Conservation (phyloP, 257 asterid species). For the Osmanthus fragrans region DNA sequence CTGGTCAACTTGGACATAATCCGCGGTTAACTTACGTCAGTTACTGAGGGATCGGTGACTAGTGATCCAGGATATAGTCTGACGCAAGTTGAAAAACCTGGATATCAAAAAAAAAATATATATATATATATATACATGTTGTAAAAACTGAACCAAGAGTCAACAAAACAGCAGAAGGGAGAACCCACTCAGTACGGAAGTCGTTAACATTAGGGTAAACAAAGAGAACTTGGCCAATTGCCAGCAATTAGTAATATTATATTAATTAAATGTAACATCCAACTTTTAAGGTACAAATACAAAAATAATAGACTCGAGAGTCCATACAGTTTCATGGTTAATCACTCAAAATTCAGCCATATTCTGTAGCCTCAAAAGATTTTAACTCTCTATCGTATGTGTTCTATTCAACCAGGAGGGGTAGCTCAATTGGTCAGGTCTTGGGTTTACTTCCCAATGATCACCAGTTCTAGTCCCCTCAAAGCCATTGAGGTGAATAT, state of each 20-base stretch:
- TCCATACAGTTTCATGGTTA: not conserved
- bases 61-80: too few relatives aligned
- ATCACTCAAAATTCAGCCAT: constrained; percentile 3
- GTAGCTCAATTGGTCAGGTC: too few relatives aligned
- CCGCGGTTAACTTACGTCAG: too few relatives aligned
- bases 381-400: not conserved
- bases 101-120: too few relatives aligned
- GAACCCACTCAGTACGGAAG: constrained; percentile 82
- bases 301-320: not conserved
- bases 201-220: constrained; percentile 93
- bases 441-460: too few relatives aligned
- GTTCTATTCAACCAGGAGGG: not conserved
- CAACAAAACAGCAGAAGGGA: constrained; percentile 72
- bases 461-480: too few relatives aligned
- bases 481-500: too few relatives aligned
- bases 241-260: constrained; percentile 45
- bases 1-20: too few relatives aligned
- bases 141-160: constrained; percentile 84
- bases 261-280: not conserved
- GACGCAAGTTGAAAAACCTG: too few relatives aligned
- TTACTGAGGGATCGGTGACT: too few relatives aligned
- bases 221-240: constrained; percentile 86
- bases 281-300: not conserved
- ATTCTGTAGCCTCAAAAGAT: not conserved
- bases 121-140: too few relatives aligned